These are phyloP conservation scores for bread wheat (Triticum aestivum) DNA, from an alignment of 176 grass and related monocot genomes.

Conservation along the genomic window DNA sequence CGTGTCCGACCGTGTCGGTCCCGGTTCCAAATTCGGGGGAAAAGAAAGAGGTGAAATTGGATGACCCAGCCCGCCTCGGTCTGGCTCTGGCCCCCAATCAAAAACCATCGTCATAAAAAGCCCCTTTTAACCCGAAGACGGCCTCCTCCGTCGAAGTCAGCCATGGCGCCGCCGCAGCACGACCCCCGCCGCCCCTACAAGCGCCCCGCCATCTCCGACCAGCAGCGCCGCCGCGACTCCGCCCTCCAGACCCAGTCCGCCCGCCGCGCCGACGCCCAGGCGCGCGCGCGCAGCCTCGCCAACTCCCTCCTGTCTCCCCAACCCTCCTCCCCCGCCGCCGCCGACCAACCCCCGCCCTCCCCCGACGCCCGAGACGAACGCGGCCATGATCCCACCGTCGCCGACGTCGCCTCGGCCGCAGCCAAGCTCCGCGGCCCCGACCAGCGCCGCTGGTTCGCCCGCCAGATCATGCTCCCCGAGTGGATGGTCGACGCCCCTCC, in stretches of 20 bases:
- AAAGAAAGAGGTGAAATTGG: not conserved
- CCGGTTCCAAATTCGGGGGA: too few species aligned
- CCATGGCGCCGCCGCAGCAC: constrained; percentile 52
- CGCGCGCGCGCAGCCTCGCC: constrained; percentile 84
- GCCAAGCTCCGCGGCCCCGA: constrained; percentile 64
- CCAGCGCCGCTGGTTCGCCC: constrained; percentile 74
- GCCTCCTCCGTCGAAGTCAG: not conserved
- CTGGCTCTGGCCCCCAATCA: not conserved
- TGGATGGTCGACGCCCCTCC: constrained; percentile 95
- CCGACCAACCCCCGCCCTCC: not conserved
- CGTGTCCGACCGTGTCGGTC: too few species aligned
- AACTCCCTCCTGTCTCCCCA: constrained; percentile 63
- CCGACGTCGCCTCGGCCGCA: constrained; percentile 49
- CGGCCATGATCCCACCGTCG: not conserved
- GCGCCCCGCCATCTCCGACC: constrained; percentile 77
- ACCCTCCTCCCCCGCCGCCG: not conserved
- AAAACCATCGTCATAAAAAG: not conserved
- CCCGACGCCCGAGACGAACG: not conserved
- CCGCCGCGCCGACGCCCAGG: constrained; percentile 82
- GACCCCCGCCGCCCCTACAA: constrained; percentile 72
- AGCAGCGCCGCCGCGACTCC: constrained; percentile 87
- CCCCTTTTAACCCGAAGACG: not conserved
- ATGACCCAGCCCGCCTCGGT: not conserved
- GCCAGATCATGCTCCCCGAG: constrained; percentile 92
- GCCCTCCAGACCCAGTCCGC: constrained; percentile 65